Conservation (phyloP, 148 eudicot genomes). For the Bassia scoparia region DNA sequence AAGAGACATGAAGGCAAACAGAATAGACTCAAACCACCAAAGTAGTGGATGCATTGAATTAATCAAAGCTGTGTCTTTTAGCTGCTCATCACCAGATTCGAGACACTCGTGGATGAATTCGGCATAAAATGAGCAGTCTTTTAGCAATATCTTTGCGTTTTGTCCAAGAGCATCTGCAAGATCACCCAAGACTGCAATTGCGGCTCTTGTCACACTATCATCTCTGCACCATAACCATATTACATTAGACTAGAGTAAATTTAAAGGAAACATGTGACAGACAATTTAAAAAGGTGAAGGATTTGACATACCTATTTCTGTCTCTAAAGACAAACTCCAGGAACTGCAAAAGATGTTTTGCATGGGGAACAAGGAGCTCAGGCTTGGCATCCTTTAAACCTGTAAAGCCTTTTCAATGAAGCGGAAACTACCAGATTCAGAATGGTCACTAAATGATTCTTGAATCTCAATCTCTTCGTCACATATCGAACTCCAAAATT, state of each 20-base stretch:
- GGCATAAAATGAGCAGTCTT: slow-evolving; percentile 39
- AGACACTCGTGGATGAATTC: slow-evolving; percentile 56
- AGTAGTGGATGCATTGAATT: slow-evolving; percentile 35
- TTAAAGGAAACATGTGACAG: not conserved
- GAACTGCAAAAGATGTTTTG: slow-evolving; percentile 66
- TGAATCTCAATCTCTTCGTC: slow-evolving; percentile 72
- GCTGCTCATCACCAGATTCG: slow-evolving; percentile 53
- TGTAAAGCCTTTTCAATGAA: slow-evolving; percentile 65
- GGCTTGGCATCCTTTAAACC: slow-evolving; percentile 68
- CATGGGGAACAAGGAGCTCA: slow-evolving; percentile 60
- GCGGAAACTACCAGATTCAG: slow-evolving; percentile 41
- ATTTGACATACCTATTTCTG: slow-evolving; percentile 39
- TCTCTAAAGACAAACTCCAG: slow-evolving; percentile 53
- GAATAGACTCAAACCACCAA: slow-evolving; percentile 31
- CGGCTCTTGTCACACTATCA: slow-evolving; percentile 59
- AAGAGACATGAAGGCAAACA: not conserved
- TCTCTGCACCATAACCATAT: slow-evolving; percentile 42
- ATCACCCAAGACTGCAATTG: slow-evolving; percentile 63
- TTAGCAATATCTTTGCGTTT: slow-evolving; percentile 40
- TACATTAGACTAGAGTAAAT: not conserved
- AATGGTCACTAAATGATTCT: slow-evolving; percentile 40
- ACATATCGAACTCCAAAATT: slow-evolving; percentile 87
- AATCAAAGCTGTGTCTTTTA: slow-evolving; percentile 53
- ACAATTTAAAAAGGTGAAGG: not conserved
- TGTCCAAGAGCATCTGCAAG: slow-evolving; percentile 71